phyloP scores from a whole-genome alignment of 345 rosid genomes.

The Populus simonii region DNA sequence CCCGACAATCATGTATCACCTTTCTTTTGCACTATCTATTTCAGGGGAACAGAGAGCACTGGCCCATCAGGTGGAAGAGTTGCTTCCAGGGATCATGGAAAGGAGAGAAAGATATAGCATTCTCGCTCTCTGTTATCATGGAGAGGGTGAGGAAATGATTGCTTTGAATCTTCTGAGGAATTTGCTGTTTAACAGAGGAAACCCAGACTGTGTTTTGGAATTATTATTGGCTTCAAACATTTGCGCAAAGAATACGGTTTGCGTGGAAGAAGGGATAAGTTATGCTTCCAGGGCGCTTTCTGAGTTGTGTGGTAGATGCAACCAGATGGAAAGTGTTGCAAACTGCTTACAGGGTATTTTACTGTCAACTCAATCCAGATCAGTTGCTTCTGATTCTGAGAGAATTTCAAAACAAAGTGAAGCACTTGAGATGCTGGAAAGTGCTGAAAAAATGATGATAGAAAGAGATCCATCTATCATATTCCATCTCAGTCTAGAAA shows the following conservation, averaged over 20 bases:
- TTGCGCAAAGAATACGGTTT: conserved; percentile 29
- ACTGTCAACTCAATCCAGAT: conserved; percentile 52
- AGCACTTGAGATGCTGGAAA: conserved; percentile 55
- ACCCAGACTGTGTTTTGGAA: conserved; percentile 52
- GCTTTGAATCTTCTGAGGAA: conserved; percentile 65
- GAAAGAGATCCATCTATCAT: conserved; percentile 31
- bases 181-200: conserved; percentile 40
- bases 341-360: conserved; percentile 50
- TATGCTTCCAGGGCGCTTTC: conserved; percentile 50
- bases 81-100: conserved; percentile 58
- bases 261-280: conserved; percentile 53
- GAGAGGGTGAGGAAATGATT: conserved; percentile 60
- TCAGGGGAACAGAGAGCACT: conserved; percentile 61
- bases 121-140: conserved; percentile 65
- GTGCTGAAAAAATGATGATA: conserved; percentile 45
- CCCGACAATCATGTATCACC: conserved; percentile 72
- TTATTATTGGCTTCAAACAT: conserved; percentile 66
- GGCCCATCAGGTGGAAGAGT: conserved; percentile 60
- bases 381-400: conserved; percentile 46
- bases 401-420: conserved; percentile 48
- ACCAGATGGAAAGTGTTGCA: conserved; percentile 49
- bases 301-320: conserved; percentile 36
- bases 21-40: conserved; percentile 66
- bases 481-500: conserved; percentile 62
- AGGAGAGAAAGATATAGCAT: conserved; percentile 55